Conservation (phyloP, 768 basidiomycete species). For the Boletus vermiculosoides region DNA sequence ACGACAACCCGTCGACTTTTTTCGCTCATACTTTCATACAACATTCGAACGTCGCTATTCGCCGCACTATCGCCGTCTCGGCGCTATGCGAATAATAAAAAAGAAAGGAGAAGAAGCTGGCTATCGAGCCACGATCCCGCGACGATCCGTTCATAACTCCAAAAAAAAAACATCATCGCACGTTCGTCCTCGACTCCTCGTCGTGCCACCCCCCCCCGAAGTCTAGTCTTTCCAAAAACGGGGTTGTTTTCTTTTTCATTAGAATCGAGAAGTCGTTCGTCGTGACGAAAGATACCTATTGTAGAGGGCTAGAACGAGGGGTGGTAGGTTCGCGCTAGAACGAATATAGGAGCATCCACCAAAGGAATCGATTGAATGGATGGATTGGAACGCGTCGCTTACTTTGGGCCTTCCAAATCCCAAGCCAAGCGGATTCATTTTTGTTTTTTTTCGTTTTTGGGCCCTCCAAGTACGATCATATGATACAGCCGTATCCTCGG, state of each 20-base stretch:
- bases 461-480: too few relatives aligned
- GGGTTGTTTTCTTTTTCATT: not conserved
- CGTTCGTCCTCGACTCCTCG: not conserved
- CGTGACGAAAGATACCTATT: not conserved
- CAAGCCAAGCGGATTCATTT: not conserved
- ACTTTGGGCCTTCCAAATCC: not conserved
- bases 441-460: too few relatives aligned
- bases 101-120: not conserved
- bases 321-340: too few relatives aligned
- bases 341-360: too few relatives aligned
- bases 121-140: not conserved
- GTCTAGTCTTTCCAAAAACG: not conserved
- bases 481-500: too few relatives aligned
- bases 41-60: not conserved
- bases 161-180: not conserved
- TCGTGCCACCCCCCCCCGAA: not conserved
- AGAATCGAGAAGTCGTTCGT: not conserved
- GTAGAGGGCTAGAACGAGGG: not conserved
- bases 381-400: not conserved
- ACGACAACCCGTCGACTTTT: not conserved
- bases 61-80: not conserved
- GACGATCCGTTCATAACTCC: not conserved
- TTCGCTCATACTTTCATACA: not conserved
- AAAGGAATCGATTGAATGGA: not conserved
- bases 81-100: not conserved